Evolutionary conservation across 805 yeast species (phyloP), one percentile per base, ranked within the genome.

Genomic region (Brettanomyces bruxellensis): DNA sequence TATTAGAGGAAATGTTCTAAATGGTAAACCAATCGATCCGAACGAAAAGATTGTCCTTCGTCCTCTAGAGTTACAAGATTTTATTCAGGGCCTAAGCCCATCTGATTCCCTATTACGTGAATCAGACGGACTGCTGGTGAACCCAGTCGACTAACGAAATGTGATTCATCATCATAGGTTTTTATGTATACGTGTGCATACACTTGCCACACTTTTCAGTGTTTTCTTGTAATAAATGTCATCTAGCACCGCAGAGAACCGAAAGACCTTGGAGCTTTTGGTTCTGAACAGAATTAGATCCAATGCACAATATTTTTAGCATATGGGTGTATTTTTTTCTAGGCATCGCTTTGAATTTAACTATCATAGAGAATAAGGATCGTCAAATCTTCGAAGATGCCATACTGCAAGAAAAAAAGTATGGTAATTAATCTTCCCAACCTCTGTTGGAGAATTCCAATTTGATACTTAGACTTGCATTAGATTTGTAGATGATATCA

Each of bases 41-140:
- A 47, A 67, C 11, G 64, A 63, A 9, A 57, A 67, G 32, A 61
- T 73, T 25, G 62, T 64, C 25, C 73, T 86, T 50, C 71, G 93
- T 49, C 85, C 93, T 5, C 69, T 87, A 45, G 65, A 67, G 37
- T 75, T 86, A 5, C 57, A 69, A 0, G 95, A 87, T 58, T 87
- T 87, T 52, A 64, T 78, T 39, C 70, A 66, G 32, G 67, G 65
- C 14, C 56, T 55, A 44, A 57, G 64, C 8, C 60, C 64, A 6
- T 56, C 63, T 48, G 64, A 60, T 47, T 44, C 56, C 18, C 28
- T 60, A 25, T 35, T 57, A 32, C 55, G 54, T 22, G 44, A 14
- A 25, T 11, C 34, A 5, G 42, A 28, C 25, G 42, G 34, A 13
- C n/a, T 40, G 23, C 34, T 40, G 13, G 34, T 25, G 34, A 28